A percentile compares a stretch with the other conserved stretches of the same genome.
phyloP scores from a whole-genome alignment of 1,284 basidiomycete species.

The Fistulinella cinereoalba region DNA sequence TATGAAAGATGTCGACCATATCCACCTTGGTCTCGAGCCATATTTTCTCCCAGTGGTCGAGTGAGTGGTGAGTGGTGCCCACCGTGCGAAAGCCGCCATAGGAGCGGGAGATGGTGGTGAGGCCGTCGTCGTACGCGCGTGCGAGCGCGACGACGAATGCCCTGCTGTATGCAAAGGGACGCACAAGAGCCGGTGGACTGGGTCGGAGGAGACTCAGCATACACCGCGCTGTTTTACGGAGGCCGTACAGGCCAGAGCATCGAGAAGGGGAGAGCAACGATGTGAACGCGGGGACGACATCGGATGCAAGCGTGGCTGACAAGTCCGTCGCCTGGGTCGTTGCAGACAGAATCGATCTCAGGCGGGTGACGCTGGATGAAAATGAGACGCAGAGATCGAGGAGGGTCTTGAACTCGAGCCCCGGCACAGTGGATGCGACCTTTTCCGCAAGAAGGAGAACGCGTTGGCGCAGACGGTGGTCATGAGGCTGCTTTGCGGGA shows the following conservation, averaged over 20 bases:
- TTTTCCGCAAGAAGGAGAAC: slow-evolving; percentile 57
- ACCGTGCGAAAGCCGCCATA: slow-evolving; percentile 52
- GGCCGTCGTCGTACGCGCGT: slow-evolving; percentile 54
- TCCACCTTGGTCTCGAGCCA: slow-evolving; percentile 70
- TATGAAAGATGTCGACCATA: slow-evolving; percentile 65
- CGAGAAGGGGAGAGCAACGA: slow-evolving; percentile 42
- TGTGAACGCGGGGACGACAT: slow-evolving; percentile 56
- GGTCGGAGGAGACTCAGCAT: slow-evolving; percentile 53
- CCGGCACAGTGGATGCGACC: slow-evolving; percentile 38
- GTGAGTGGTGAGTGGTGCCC: slow-evolving; percentile 28
- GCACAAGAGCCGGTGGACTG: slow-evolving; percentile 46
- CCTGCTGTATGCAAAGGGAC: slow-evolving; percentile 49
- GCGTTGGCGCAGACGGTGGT: slow-evolving; percentile 48
- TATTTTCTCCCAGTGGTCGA: slow-evolving; percentile 64
- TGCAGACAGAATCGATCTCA: slow-evolving; percentile 43
- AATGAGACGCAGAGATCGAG: slow-evolving; percentile 64
- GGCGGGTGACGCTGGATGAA: slow-evolving; percentile 42
- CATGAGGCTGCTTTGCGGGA: slow-evolving; percentile 36
- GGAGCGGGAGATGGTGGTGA: slow-evolving; percentile 50
- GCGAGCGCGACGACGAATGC: slow-evolving; percentile 58
- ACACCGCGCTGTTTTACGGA: slow-evolving; percentile 61
- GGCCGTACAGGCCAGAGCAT: slow-evolving; percentile 55
- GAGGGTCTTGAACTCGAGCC: slow-evolving; percentile 50
- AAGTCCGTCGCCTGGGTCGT: slow-evolving; percentile 37
- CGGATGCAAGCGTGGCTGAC: slow-evolving; percentile 36